A percentile compares a stretch with the other conserved stretches of the same genome.
phyloP scores from a whole-genome alignment of 2,329 filamentous ascomycete species.

The Ophiosphaerella korrae region DNA sequence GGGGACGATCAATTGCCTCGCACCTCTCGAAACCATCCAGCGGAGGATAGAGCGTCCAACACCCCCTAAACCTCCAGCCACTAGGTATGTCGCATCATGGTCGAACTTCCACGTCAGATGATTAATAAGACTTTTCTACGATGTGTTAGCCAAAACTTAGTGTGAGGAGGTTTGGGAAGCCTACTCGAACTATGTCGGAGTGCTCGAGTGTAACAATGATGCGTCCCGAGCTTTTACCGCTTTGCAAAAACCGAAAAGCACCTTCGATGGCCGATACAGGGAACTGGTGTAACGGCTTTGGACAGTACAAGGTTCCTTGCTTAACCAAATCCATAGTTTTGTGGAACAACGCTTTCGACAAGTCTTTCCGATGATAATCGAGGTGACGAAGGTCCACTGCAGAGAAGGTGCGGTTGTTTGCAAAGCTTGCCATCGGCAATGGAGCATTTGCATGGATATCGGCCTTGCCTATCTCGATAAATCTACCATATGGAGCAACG shows the following conservation, averaged over 20 bases:
- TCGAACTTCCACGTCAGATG: not conserved
- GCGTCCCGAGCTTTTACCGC: conserved; percentile 48
- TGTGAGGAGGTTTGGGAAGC: conserved; percentile 2
- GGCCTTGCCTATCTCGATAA: conserved; percentile 1
- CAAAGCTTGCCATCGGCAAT: conserved; percentile 20
- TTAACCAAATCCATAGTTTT: conserved; percentile 5
- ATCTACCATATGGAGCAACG: conserved; percentile 5
- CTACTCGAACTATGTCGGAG: conserved; percentile 5
- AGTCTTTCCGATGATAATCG: conserved; percentile 1
- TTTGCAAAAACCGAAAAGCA: conserved; percentile 26
- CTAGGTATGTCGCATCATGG: conserved; percentile 20
- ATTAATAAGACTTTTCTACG: not conserved
- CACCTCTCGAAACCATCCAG: conserved; percentile 24
- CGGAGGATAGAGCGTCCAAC: conserved; percentile 23
- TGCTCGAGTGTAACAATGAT: conserved; percentile 40
- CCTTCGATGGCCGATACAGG: conserved; percentile 7
- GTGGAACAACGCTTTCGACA: not conserved
- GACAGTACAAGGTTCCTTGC: conserved; percentile 1
- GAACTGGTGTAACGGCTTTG: conserved; percentile 6
- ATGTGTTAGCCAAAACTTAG: not conserved
- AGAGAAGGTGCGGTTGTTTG: conserved; percentile 7
- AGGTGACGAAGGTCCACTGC: conserved; percentile 9
- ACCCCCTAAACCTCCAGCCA: conserved; percentile 27
- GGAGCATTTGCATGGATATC: conserved; percentile 14
- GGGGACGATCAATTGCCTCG: conserved; percentile 21